Conservation (phyloP, 2,329 filamentous ascomycete species). For the Colletotrichum destructivum region DNA sequence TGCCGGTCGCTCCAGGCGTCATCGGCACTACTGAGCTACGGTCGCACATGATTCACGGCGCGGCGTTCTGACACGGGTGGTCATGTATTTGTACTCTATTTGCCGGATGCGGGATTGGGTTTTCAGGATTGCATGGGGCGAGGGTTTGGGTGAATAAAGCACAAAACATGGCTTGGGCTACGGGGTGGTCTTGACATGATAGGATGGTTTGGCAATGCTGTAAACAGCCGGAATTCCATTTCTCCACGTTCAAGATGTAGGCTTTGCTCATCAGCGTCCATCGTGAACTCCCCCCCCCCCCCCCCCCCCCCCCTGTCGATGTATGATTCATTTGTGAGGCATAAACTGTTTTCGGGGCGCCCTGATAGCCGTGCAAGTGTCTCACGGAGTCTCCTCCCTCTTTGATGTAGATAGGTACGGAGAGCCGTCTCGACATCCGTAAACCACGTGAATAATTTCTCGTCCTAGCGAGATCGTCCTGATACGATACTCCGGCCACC, state of each 20-base stretch:
- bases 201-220: constrained; percentile 22
- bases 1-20: constrained; percentile 69
- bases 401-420: too few species aligned
- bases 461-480: too few species aligned
- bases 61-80: constrained; percentile 2
- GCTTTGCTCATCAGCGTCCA: not conserved
- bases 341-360: not conserved
- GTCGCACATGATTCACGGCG: constrained; percentile 6
- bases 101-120: constrained; percentile 19
- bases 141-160: constrained; percentile 1
- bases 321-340: not conserved
- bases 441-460: too few species aligned
- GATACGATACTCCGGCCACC: too few species aligned
- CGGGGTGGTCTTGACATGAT: not conserved
- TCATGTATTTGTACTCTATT: constrained; percentile 31
- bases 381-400: too few species aligned
- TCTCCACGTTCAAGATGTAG: not conserved
- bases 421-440: too few species aligned
- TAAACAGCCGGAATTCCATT: constrained; percentile 29
- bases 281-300: too few species aligned
- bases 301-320: too few species aligned
- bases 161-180: constrained; percentile 25
- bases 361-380: too few species aligned
- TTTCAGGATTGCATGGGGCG: constrained; percentile 15
- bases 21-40: constrained; percentile 57